A percentile compares a stretch with the other conserved stretches of the same genome.
These are phyloP conservation scores for Candida ulmi DNA, from an alignment of 805 yeast genomes.

Conservation along the genomic window DNA sequence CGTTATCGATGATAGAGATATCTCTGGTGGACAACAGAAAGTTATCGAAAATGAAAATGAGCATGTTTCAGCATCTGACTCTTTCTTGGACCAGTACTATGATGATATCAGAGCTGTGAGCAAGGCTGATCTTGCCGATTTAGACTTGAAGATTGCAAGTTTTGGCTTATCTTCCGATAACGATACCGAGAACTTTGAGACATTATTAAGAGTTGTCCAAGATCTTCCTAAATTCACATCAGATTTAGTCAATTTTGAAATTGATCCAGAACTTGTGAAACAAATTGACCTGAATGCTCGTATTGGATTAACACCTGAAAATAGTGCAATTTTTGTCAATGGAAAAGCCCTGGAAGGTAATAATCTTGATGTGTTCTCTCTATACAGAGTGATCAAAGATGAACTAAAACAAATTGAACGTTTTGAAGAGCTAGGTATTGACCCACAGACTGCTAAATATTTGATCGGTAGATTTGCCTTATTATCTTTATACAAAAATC, in stretches of 20 bases:
- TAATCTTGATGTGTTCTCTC: slow-evolving; percentile 36
- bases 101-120: slow-evolving; percentile 28
- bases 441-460: slow-evolving; percentile 27
- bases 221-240: slow-evolving; percentile 54
- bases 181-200: slow-evolving; percentile 27
- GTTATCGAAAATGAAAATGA: slow-evolving; percentile 9
- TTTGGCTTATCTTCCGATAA: slow-evolving; percentile 17
- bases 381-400: slow-evolving; percentile 33
- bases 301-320: slow-evolving; percentile 33
- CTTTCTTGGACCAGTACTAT: slow-evolving; percentile 17
- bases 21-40: slow-evolving; percentile 24
- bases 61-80: slow-evolving; percentile 1
- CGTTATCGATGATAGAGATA: slow-evolving; percentile 56
- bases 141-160: slow-evolving; percentile 38
- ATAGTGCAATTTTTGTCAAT: slow-evolving; percentile 57
- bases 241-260: slow-evolving; percentile 14
- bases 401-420: slow-evolving; percentile 27
- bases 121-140: slow-evolving; percentile 26
- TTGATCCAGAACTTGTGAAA: slow-evolving; percentile 21
- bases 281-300: slow-evolving; percentile 27
- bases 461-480: slow-evolving; percentile 37
- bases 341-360: slow-evolving; percentile 54
- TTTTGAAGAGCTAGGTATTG: slow-evolving; percentile 28
- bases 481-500: slow-evolving; percentile 15
- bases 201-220: slow-evolving; percentile 34